A percentile compares a stretch with the other conserved stretches of the same genome.
phyloP scores from a whole-genome alignment of 176 grass and related monocot species.

The Ampelocalamus luodianensis region DNA sequence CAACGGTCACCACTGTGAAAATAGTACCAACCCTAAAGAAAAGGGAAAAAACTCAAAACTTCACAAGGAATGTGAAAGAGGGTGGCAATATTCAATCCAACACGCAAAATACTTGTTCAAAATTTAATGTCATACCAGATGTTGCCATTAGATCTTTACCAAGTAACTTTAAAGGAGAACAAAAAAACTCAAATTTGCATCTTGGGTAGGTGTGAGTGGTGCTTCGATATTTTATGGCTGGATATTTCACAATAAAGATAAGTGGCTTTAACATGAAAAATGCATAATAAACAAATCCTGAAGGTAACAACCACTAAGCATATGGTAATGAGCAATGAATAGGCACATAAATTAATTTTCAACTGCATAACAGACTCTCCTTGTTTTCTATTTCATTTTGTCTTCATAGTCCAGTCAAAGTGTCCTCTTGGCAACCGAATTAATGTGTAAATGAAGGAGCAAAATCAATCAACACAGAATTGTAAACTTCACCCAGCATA shows the following conservation, averaged over 20 bases:
- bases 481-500: background rate
- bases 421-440: background rate
- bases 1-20: conserved; percentile 83
- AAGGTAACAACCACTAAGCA: background rate
- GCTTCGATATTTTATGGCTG: background rate
- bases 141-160: background rate
- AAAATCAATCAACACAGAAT: background rate
- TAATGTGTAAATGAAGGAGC: background rate
- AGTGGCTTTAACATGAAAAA: background rate
- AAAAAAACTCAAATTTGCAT: background rate
- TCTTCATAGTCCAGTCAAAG: background rate
- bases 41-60: conserved; percentile 31
- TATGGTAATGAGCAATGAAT: background rate
- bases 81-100: background rate
- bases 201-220: background rate
- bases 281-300: background rate
- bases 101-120: background rate
- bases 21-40: conserved; percentile 86
- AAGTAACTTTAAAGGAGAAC: background rate
- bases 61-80: background rate
- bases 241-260: background rate
- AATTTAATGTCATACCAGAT: conserved; percentile 22
- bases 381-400: conserved; percentile 11
- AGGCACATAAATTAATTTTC: conserved; percentile 11
- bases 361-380: background rate